phyloP scores from a whole-genome alignment of 768 basidiomycete genomes.

The Naganishia randhawae region DNA sequence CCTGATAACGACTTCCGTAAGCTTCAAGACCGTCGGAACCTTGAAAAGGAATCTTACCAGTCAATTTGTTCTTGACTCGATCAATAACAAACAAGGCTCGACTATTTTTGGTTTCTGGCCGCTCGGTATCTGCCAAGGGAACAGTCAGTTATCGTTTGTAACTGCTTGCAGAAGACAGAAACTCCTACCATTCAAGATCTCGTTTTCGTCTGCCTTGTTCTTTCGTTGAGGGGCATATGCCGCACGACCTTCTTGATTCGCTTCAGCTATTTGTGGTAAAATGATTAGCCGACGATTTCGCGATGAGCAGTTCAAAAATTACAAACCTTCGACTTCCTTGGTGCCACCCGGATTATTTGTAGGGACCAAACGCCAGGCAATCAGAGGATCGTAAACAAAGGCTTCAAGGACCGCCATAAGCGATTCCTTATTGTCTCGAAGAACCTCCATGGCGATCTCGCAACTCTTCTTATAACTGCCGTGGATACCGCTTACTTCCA shows the following conservation, averaged over 20 bases:
- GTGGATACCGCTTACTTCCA: conserved; percentile 99
- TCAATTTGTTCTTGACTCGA: conserved; percentile 90
- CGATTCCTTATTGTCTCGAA: conserved; percentile 97
- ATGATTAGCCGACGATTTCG: not conserved
- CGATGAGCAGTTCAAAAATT: conserved; percentile 8
- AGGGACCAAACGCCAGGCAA: conserved; percentile 89
- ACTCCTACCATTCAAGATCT: conserved; percentile 78
- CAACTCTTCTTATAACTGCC: conserved; percentile 93
- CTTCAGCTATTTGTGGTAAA: conserved; percentile 19
- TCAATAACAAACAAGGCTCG: conserved; percentile 87
- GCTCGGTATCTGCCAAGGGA: conserved; percentile 56
- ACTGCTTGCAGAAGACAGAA: not conserved
- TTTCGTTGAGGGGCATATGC: conserved; percentile 71
- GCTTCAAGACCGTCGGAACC: not conserved
- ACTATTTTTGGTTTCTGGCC: conserved; percentile 84
- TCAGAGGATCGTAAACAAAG: conserved; percentile 95
- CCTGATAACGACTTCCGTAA: conserved; percentile 54
- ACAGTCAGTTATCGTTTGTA: conserved; percentile 10
- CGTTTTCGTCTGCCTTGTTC: conserved; percentile 84
- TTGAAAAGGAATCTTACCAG: conserved; percentile 55
- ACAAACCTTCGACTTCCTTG: conserved; percentile 58
- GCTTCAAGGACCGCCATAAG: conserved; percentile 98
- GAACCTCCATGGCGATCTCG: conserved; percentile 94
- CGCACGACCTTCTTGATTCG: conserved; percentile 52
- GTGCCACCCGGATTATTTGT: conserved; percentile 70